phyloP scores from a whole-genome alignment of 768 basidiomycete genomes.

The Suillus luteus region DNA sequence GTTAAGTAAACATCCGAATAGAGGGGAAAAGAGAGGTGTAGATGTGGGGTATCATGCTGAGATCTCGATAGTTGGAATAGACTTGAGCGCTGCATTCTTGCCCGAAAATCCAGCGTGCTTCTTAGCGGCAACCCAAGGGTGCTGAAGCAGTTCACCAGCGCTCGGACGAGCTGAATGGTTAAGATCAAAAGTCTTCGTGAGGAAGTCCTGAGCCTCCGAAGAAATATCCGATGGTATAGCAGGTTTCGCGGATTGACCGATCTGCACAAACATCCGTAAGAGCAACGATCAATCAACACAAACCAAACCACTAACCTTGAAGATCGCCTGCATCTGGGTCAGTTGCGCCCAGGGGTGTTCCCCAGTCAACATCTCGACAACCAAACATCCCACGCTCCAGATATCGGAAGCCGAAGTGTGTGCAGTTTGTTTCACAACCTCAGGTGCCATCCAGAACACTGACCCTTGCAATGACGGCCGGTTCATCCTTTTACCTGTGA shows the following conservation, averaged over 20 bases:
- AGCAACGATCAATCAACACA: constrained; percentile 1
- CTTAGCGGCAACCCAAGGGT: constrained; percentile 63
- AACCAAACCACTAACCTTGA: constrained; percentile 59
- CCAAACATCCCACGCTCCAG: constrained; percentile 93
- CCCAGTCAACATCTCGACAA: constrained; percentile 96
- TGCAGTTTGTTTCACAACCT: constrained; percentile 94
- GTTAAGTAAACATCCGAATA: constrained; percentile 3
- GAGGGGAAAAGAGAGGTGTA: not conserved
- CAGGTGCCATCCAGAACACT: constrained; percentile 99
- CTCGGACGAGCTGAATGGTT: constrained; percentile 80
- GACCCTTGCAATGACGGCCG: constrained; percentile 95
- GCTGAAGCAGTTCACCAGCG: constrained; percentile 72
- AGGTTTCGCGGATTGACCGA: constrained; percentile 88
- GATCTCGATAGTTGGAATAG: constrained; percentile 31
- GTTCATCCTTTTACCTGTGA: constrained; percentile 70
- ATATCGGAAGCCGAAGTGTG: constrained; percentile 94
- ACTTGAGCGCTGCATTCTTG: constrained; percentile 27
- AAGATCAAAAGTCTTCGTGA: constrained; percentile 83
- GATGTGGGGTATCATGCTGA: constrained; percentile 22
- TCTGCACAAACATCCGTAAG: constrained; percentile 47
- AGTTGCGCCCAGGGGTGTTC: constrained; percentile 95
- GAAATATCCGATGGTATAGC: constrained; percentile 91
- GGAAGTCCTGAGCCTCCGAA: constrained; percentile 82
- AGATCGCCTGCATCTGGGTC: constrained; percentile 99
- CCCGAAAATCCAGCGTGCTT: constrained; percentile 29